Evolutionary conservation across 805 yeast genomes (phyloP), one percentile per base, ranked within the genome.

Genomic region (Suhomyces vadensis): DNA sequence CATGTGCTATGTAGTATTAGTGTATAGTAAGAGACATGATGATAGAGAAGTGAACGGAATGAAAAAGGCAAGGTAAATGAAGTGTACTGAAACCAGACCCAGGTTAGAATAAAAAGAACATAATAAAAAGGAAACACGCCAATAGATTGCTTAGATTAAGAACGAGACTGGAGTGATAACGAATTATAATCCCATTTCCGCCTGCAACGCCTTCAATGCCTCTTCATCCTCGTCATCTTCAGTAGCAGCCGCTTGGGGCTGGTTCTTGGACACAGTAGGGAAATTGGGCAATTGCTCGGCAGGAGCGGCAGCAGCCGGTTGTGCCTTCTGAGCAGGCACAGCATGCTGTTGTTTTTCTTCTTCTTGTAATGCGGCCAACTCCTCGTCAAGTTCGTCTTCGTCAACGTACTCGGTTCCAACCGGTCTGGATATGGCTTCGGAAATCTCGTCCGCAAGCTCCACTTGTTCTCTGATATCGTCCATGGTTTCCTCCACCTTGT

Each of bases 391-490:
- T 66, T 94, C 99, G 56, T 90, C 97, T 56, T 89, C 95, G 60
- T 87, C 96, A 24, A 83, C 73, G 53, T 78, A 83, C 46, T 88
- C 96, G 41, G 76, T 76, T 43, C 95, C 95, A 53, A 94, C 78
- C 5, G 99, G 97, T 69, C 96, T 81, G 39, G 96, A 85, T 46
- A 94, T 90, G 31, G 99, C 98, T 46, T 94, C 97, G 39, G 95
- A 84, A 43, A 94, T 90, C 73, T 94, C 99, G 54, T 90, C 97
- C 35, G 96, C 87, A 57, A 88, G 74, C 58, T 92, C 97, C 41
- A 92, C 95, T 68, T 94, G 98, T 63, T 94, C 99, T 55, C 98
- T 81, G 51, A 95, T 89, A 50, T 92, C 96, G 65, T 94, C 99
- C 98, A 94, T 92, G 6, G 97, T 92, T 56, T 84, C 86, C 63